phyloP scores from a whole-genome alignment of 1,284 basidiomycete genomes.

The Sphagnurus paluster region DNA sequence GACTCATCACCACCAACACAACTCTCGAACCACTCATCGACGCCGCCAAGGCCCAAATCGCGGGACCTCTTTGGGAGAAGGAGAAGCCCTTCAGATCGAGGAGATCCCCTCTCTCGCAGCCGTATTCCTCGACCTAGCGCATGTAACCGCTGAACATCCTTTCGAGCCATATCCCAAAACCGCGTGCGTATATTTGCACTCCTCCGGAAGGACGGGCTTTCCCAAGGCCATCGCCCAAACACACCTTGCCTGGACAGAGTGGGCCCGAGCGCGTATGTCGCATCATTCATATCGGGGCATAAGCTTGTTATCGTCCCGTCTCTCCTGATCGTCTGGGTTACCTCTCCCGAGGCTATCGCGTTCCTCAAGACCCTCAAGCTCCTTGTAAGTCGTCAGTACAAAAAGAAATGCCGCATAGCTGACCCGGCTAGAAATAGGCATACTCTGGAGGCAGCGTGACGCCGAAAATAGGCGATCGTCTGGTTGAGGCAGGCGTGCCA shows the following conservation, averaged over 20 bases:
- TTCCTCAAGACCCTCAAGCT: constrained; percentile 10
- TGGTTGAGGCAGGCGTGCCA: constrained; percentile 11
- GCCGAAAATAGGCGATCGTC: constrained; percentile 13
- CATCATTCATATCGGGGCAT: background rate
- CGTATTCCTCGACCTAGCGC: constrained; percentile 30
- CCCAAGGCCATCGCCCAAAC: constrained; percentile 25
- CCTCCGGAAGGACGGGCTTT: constrained; percentile 28
- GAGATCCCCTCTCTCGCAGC: constrained; percentile 7
- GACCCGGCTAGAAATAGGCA: too few relatives aligned
- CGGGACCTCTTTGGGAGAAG: background rate
- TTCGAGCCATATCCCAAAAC: constrained; percentile 5
- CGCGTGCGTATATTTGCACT: constrained; percentile 22
- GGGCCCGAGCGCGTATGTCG: too few relatives aligned
- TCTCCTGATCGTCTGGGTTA: constrained; percentile 15
- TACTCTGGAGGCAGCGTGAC: constrained; percentile 16
- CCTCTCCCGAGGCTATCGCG: constrained; percentile 8
- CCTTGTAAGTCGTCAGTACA: constrained; percentile 14
- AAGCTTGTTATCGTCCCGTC: constrained; percentile 12
- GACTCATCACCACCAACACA: constrained; percentile 27
- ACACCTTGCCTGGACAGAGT: constrained; percentile 15
- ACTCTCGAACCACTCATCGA: constrained; percentile 17
- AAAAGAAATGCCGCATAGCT: too few relatives aligned
- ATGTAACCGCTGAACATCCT: constrained; percentile 16
- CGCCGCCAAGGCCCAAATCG: background rate
- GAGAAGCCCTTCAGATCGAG: background rate